Evolutionary conservation across 2,329 filamentous ascomycete genomes (phyloP), one percentile per base, ranked within the genome.

Genomic region (Aspergillus quadricinctus): DNA sequence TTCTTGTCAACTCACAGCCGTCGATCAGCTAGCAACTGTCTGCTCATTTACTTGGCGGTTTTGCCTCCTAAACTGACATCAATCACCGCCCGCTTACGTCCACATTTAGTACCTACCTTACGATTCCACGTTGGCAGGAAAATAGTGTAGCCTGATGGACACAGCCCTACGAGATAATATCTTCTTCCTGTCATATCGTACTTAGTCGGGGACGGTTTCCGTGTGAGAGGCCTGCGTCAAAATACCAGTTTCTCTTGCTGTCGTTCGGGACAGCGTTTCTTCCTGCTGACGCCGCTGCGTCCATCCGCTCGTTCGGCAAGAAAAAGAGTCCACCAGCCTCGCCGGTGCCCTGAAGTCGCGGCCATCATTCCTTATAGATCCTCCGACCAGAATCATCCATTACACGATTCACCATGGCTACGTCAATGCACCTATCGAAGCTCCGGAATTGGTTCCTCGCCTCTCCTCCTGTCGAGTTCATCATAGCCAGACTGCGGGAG

Each of bases 391-490:
- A n/a, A 48, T 53, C 45, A 49, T 51, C 50, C 40, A 29, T 41
- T 21, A 49, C 35, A 28, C n/a, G 10, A 37, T 28, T 28, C 63
- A 69, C 49, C 50, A 76, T 76, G 73, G 63, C 74, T 66, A 72
- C 77, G 52, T 84, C 83, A 54, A 78, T 84, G 70, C 81, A 86
- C 68, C 76, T 86, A 50, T 84, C 82, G 4, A 80, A 82, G 61
- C 75, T 88, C 59, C 82, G 85, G 57, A 84, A 83, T 75, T 96
- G 94, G 88, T 79, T 97, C 56, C 78, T 92, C 60, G 88, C 89
- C 62, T 96, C 92, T 46, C 94, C 94, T 14, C 94, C 94, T 0
- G 87, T 91, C 65, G 92, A 96, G 84, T 97, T 90, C 88, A 85
- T 83, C n/a, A 80, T 95, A 58, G 85, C 84, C 57, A 85, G 88